Conservation (phyloP, 2,329 filamentous ascomycete genomes). For the Penicillium sp. region DNA sequence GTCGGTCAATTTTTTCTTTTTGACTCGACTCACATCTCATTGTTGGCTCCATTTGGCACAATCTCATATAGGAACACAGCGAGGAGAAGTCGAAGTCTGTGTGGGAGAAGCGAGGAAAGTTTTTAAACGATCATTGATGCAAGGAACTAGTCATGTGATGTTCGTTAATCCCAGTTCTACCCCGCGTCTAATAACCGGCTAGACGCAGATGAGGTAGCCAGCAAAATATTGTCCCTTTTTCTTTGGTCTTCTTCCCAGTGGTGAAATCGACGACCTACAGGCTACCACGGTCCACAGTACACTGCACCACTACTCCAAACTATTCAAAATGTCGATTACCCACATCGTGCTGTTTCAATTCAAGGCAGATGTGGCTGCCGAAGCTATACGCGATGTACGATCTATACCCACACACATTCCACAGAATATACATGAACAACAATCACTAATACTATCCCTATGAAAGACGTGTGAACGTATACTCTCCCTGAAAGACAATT, state of each 20-base stretch:
- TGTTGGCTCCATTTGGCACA: too few relatives aligned
- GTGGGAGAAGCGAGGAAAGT: too few relatives aligned
- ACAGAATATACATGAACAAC: too few relatives aligned
- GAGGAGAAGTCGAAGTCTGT: too few relatives aligned
- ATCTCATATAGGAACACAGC: too few relatives aligned
- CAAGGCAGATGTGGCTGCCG: conserved; percentile 50
- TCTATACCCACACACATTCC: not conserved
- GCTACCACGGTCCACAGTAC: too few relatives aligned
- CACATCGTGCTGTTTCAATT: conserved; percentile 68
- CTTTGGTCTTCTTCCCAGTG: not conserved
- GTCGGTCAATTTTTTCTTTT: conserved; percentile 37
- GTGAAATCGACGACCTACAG: too few relatives aligned
- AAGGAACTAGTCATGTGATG: too few relatives aligned
- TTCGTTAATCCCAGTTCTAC: not conserved
- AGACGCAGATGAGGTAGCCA: too few relatives aligned
- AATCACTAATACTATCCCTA: not conserved
- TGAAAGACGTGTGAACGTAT: conserved; percentile 54
- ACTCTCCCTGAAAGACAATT: conserved; percentile 55
- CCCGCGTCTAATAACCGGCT: not conserved
- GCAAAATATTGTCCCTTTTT: not conserved
- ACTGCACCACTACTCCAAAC: not conserved
- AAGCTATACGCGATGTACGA: conserved; percentile 56
- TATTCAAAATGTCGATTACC: conserved; percentile 56
- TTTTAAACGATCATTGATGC: too few relatives aligned
- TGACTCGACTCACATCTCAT: too few relatives aligned